These are phyloP conservation scores for Begonia peltatifolia DNA, from an alignment of 306 rosid species.

Conservation along the genomic window DNA sequence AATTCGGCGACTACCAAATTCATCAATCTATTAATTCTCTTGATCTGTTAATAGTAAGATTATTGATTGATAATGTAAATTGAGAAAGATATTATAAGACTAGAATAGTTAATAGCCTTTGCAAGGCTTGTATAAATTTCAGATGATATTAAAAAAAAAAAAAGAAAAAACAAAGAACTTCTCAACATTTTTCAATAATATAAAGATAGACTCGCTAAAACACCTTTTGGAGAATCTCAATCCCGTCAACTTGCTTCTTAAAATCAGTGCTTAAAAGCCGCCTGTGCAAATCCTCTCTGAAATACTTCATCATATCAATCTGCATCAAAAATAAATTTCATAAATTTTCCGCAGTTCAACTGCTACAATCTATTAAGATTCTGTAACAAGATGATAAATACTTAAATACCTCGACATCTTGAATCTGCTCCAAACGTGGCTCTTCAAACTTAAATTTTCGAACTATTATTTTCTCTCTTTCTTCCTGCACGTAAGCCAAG, in stretches of 20 bases:
- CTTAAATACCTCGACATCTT: conserved; percentile 80
- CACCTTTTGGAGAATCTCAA: conserved; percentile 94
- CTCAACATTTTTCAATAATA: too few species aligned
- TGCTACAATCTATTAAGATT: conserved; percentile 1
- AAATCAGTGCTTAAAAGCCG: conserved; percentile 87
- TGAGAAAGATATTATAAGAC: too few species aligned
- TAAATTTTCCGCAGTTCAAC: conserved; percentile 7
- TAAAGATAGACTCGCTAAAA: not conserved
- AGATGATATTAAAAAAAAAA: not conserved
- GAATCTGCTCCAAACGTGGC: conserved; percentile 87
- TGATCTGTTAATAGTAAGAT: too few species aligned
- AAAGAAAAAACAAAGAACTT: conserved; percentile 4
- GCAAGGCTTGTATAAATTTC: too few species aligned
- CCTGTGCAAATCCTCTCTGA: conserved; percentile 94
- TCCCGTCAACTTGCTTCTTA: conserved; percentile 95
- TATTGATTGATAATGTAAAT: too few species aligned
- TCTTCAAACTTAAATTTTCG: conserved; percentile 92
- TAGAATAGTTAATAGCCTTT: too few species aligned
- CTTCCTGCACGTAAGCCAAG: conserved; percentile 49
- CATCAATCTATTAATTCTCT: too few species aligned
- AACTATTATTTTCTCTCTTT: conserved; percentile 80
- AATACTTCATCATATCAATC: conserved; percentile 87
- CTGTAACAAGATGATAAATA: conserved; percentile 1
- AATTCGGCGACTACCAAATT: too few species aligned
- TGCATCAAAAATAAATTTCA: conserved; percentile 23